Conservation (phyloP, 2,329 filamentous ascomycete species). For the Sclerotinia sclerotiorum region DNA sequence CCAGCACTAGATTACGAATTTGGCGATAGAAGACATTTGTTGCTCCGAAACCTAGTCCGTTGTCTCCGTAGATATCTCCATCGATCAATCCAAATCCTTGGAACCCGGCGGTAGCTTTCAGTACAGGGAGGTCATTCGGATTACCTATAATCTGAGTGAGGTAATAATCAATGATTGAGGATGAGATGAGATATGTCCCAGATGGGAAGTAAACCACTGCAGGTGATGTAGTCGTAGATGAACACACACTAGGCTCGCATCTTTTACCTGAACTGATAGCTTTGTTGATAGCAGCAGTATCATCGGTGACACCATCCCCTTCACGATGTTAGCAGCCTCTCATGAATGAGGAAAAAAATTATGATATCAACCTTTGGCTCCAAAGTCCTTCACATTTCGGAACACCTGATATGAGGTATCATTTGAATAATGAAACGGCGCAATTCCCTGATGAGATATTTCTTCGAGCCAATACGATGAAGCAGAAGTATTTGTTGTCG, state of each 20-base stretch:
- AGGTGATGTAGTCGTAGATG: conserved; percentile 51
- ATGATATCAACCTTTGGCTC: conserved; percentile 30
- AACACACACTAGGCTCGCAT: conserved; percentile 48
- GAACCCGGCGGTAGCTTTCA: conserved; percentile 72
- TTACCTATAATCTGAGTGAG: conserved; percentile 37
- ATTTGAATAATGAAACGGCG: conserved; percentile 25
- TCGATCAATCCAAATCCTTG: conserved; percentile 77
- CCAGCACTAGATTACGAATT: conserved; percentile 64
- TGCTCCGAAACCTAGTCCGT: conserved; percentile 72
- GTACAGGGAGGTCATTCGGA: conserved; percentile 55
- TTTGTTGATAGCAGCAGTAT: conserved; percentile 79
- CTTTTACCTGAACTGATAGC: conserved; percentile 32
- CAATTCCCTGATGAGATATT: conserved; percentile 30
- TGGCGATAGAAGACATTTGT: conserved; percentile 68
- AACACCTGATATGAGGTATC: conserved; percentile 29
- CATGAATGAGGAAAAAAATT: conserved; percentile 64
- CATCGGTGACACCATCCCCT: conserved; percentile 66
- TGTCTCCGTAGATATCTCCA: conserved; percentile 72
- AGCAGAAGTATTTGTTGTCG: not conserved
- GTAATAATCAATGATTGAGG: conserved; percentile 33
- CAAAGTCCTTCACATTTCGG: conserved; percentile 33
- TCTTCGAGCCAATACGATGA: conserved; percentile 30
- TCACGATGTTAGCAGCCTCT: conserved; percentile 80
- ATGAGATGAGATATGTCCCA: conserved; percentile 36
- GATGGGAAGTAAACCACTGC: conserved; percentile 36